Base-by-base conservation (phyloP, 257 asterid genomes). In the Forsythia viridissima region DNA sequence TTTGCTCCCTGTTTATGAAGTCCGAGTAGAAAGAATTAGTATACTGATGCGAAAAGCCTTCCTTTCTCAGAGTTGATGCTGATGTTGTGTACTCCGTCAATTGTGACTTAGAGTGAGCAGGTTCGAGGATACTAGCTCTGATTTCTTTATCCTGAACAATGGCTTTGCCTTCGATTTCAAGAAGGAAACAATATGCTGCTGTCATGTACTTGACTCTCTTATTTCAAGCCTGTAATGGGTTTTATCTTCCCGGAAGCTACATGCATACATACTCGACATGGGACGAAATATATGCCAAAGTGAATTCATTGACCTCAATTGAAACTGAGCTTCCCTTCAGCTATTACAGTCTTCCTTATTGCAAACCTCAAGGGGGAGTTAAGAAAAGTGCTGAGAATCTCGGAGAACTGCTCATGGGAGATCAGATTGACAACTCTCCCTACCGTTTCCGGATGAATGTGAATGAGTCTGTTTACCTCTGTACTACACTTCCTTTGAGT, bases 341-440 rank as follows among this genome's bases (percentile, higher is more conserved):
- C 77, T 85, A 85, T 70, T 85, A 85, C 48, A 83, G 87, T 78
- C 89, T 85, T 75, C 87, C 85, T 13, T 85, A 83, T 65, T 83
- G 89, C 78, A n/a, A 18, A 57, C 89, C 87, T 72, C 78, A 39
- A 39, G 85, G 82, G 38, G 89, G 82, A 77, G 77, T 85, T 18
- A 85, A 85, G 87, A 85, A 80, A 59, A 85, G 87, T 68, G 89
- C 85, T n/a, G 87, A 85, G 80, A 85, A 85, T 83, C 81, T 85
- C 37, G 89, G 89, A 69, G 87, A 83, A 77, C 74, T 85, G 71
- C 85, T 85, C 18, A 80, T 85, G 85, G 89, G 89, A 34, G 89
- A 85, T 76, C 89, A 85, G 74, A 82, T 85, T 48, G 85, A 82
- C 70, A 85, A 85, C 69, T 85, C 89, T 39, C 87, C 89, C 9